These are phyloP conservation scores for Clavispora fructus DNA, from an alignment of 805 yeast genomes.

Conservation along the genomic window DNA sequence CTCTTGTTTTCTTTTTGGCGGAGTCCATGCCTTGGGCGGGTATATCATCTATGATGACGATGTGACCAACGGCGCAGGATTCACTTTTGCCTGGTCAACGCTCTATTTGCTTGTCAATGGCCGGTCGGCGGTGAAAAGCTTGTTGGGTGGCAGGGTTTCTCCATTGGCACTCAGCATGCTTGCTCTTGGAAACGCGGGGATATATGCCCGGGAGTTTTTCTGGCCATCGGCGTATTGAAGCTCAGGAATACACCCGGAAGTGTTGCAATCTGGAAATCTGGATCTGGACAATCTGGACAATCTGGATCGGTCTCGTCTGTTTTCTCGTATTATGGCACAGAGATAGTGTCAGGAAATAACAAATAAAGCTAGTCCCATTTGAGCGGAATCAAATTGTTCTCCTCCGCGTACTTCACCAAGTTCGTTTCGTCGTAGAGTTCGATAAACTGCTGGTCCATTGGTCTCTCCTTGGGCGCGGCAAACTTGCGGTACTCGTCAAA, in stretches of 20 bases:
- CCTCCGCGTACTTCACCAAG: slow-evolving; percentile 49
- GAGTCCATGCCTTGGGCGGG: slow-evolving; percentile 60
- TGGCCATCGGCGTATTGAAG: slow-evolving; percentile 23
- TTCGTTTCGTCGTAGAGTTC: slow-evolving; percentile 76
- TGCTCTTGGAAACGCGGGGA: slow-evolving; percentile 56
- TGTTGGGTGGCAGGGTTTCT: slow-evolving; percentile 54
- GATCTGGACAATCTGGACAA: no score
- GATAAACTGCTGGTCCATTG: slow-evolving; percentile 92
- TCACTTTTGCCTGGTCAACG: slow-evolving; percentile 74
- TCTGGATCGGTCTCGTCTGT: no score
- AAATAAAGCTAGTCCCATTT: slow-evolving; percentile 45
- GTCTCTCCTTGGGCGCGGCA: slow-evolving; percentile 92
- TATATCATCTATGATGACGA: slow-evolving; percentile 77
- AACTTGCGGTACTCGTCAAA: slow-evolving; percentile 93
- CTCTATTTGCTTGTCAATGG: slow-evolving; percentile 72
- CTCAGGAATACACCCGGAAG: no score
- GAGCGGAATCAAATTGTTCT: slow-evolving; percentile 60
- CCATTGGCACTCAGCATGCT: slow-evolving; percentile 55
- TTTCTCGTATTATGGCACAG: no score
- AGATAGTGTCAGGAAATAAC: neutral
- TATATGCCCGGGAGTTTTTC: slow-evolving; percentile 70
- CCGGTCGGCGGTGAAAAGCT: slow-evolving; percentile 44
- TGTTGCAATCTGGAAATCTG: no score
- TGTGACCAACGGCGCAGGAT: slow-evolving; percentile 72
- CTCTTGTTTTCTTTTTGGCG: slow-evolving; percentile 53